Conservation (phyloP, 1,284 basidiomycete species). For the Ganoderma resinaceum region DNA sequence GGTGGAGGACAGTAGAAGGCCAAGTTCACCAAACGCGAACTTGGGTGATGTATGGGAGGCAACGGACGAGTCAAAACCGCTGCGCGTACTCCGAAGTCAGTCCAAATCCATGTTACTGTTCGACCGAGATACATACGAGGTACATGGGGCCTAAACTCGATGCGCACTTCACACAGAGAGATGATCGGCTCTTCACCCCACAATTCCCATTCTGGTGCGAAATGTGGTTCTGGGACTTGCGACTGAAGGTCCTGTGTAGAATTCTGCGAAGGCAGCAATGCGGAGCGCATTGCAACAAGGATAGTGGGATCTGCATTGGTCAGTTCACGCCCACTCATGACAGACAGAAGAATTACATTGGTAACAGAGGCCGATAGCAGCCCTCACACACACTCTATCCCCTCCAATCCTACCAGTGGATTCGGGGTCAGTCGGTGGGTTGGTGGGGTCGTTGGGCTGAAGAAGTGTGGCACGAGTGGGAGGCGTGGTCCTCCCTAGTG, state of each 20-base stretch:
- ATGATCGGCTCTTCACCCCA: constrained; percentile 69
- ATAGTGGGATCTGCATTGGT: constrained; percentile 59
- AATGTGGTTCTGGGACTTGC: constrained; percentile 38
- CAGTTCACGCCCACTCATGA: not conserved
- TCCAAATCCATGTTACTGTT: constrained; percentile 44
- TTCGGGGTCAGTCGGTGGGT: constrained; percentile 38
- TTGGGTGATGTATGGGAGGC: constrained; percentile 47
- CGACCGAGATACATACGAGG: constrained; percentile 18
- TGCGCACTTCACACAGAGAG: constrained; percentile 65
- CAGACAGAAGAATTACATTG: constrained; percentile 51
- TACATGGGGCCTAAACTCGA: constrained; percentile 47
- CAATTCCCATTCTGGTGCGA: constrained; percentile 59
- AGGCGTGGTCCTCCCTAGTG: constrained; percentile 29
- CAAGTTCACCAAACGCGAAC: constrained; percentile 49
- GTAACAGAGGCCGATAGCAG: constrained; percentile 70
- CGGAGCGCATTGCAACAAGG: constrained; percentile 69
- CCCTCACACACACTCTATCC: constrained; percentile 58
- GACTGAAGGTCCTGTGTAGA: constrained; percentile 37
- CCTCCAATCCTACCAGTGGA: constrained; percentile 48
- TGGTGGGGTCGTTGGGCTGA: constrained; percentile 24
- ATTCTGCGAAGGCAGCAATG: constrained; percentile 34
- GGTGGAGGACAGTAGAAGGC: constrained; percentile 53
- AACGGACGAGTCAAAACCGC: constrained; percentile 55
- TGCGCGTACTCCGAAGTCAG: constrained; percentile 24
- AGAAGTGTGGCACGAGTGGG: constrained; percentile 35